phyloP scores from a whole-genome alignment of 352 stramenopile species.

The Plasmopara halstedii region DNA sequence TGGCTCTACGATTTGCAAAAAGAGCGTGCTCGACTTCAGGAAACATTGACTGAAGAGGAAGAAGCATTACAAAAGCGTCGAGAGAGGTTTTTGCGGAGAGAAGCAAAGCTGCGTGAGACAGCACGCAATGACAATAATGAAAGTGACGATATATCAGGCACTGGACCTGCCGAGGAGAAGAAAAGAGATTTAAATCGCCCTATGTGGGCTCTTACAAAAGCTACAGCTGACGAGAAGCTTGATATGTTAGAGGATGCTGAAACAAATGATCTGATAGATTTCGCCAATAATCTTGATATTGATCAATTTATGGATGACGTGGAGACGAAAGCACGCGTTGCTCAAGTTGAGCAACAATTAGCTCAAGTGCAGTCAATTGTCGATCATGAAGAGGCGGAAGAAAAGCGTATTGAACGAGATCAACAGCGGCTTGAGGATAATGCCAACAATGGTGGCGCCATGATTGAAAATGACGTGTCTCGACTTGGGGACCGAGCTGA shows the following conservation, averaged over 20 bases:
- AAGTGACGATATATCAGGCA: constrained; percentile 9
- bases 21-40: constrained; percentile 77
- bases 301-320: constrained; percentile 93
- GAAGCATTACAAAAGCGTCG: constrained; percentile 52
- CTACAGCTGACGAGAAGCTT: constrained; percentile 67
- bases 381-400: constrained; percentile 63
- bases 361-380: constrained; percentile 82
- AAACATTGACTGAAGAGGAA: constrained; percentile 73
- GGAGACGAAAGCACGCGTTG: constrained; percentile 73
- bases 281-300: constrained; percentile 90
- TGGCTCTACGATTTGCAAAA: constrained; percentile 91
- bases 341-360: constrained; percentile 87
- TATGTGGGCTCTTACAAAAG: constrained; percentile 90
- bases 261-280: constrained; percentile 89
- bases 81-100: constrained; percentile 65
- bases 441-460: constrained; percentile 18
- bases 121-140: constrained; percentile 41
- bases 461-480: constrained; percentile 51
- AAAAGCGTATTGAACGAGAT: constrained; percentile 78
- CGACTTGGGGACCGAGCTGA: constrained; percentile 28
- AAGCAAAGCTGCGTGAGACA: constrained; percentile 67
- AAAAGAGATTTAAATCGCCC: constrained; percentile 43
- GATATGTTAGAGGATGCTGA: constrained; percentile 70
- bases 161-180: constrained; percentile 13
- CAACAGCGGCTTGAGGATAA: constrained; percentile 64